A percentile compares a stretch with the other conserved stretches of the same genome.
Conservation (phyloP, 495 filamentous ascomycete genomes). For the Aspergillus nidulans region DNA sequence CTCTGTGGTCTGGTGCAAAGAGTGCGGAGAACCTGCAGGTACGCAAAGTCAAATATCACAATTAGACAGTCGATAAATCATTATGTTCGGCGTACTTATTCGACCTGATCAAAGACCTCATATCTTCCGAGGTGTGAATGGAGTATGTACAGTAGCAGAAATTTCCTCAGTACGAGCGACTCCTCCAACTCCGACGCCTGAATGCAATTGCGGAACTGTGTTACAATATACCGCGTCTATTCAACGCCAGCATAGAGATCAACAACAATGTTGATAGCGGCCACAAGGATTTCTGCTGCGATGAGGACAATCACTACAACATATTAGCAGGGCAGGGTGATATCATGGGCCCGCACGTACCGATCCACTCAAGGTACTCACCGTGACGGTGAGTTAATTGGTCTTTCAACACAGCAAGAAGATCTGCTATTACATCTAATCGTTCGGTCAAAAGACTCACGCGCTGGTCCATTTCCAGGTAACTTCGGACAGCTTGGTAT, state of each 20-base stretch:
- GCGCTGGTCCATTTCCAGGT: slow-evolving; percentile 96
- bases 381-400: slow-evolving; percentile 95
- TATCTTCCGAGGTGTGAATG: background rate
- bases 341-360: slow-evolving; percentile 42
- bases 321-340: slow-evolving; percentile 8
- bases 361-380: slow-evolving; percentile 94
- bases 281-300: slow-evolving; percentile 91
- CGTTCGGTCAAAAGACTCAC: slow-evolving; percentile 87
- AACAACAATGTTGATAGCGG: slow-evolving; percentile 90
- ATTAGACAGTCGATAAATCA: too few relatives aligned
- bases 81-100: too few relatives aligned
- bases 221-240: slow-evolving; percentile 23
- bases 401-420: slow-evolving; percentile 91
- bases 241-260: slow-evolving; percentile 86
- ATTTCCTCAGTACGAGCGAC: background rate
- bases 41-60: too few relatives aligned
- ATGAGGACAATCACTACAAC: slow-evolving; percentile 83
- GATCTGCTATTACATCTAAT: slow-evolving; percentile 88
- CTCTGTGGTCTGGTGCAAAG: too few relatives aligned
- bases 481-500: slow-evolving; percentile 89
- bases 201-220: background rate
- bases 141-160: background rate
- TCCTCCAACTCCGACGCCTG: slow-evolving; percentile 1
- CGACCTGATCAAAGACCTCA: background rate
- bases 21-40: too few relatives aligned